Base-by-base conservation (phyloP, 1,284 basidiomycete genomes). In the Malassezia equina region DNA sequence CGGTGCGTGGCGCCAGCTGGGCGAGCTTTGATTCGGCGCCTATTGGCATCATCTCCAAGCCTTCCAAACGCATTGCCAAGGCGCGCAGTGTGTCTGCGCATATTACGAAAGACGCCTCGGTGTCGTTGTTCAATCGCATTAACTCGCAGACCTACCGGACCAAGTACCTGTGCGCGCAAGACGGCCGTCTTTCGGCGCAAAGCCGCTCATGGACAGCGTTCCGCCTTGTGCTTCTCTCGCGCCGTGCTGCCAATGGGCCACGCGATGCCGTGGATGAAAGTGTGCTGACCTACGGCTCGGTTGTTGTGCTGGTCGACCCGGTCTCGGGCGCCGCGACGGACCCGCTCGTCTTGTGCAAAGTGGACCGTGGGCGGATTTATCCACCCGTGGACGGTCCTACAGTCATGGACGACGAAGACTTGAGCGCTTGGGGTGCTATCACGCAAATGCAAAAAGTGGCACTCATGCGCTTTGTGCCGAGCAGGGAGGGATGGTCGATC, bases 401-500 rank as follows among this genome's bases (percentile, higher is more conserved):
- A 2, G 54, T 52, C 24, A 28, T 13, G 4, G 46, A 47, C 4
- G 52, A 50, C 25, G 66, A 69, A 24, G 66, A 69, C 15, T 49
- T 62, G 44, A 64, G 63, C 34, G 63, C 62, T 15, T 86, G 85
- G 19, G 88, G 88, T 1, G 90, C 90, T 21, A 87, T 95, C 52
- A 90, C 88, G 67, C 90, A 94, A 75, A 87, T 95, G 83, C 90
- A 95, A 77, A 90, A 93, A 77, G 86, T 95, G 56, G 90, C 89
- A 0, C 78, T 95, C 43, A 86, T 90, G 71, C 81, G 88, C 50
- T 81, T 88, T 49, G 62, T 62, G 11, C 62, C 66, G 7, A 24
- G 33, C 41, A 28, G 28, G 13, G 24, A 31, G 17, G 43, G 29
- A 17, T 34, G 42, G 28, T 27, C 44, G 34, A 31, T 50, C 34